Conservation (phyloP, 2,329 filamentous ascomycete species). For the Hypoxylon sp. region DNA sequence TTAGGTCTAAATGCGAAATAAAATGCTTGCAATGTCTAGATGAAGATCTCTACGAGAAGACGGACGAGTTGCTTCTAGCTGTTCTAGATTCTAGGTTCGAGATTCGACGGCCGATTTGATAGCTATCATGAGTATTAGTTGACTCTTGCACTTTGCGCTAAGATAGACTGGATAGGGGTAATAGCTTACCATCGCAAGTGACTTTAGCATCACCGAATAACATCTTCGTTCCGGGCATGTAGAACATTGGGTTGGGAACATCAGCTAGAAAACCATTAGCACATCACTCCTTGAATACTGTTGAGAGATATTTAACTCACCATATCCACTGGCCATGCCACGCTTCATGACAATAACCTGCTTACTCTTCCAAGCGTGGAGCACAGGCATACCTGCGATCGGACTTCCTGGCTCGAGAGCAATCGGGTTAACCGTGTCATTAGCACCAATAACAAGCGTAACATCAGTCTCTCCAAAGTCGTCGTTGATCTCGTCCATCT, state of each 20-base stretch:
- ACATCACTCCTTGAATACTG: background rate
- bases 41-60: slow-evolving; percentile 32
- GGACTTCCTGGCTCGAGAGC: slow-evolving; percentile 84
- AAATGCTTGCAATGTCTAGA: slow-evolving; percentile 25
- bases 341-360: slow-evolving; percentile 94
- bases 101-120: slow-evolving; percentile 57
- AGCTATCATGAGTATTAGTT: slow-evolving; percentile 45
- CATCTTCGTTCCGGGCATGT: slow-evolving; percentile 90
- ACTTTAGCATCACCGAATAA: slow-evolving; percentile 90
- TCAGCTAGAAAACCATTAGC: slow-evolving; percentile 67
- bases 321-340: slow-evolving; percentile 88
- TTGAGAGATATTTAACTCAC: slow-evolving; percentile 58
- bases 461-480: slow-evolving; percentile 89
- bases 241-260: slow-evolving; percentile 94
- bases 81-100: slow-evolving; percentile 45
- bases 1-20: slow-evolving; percentile 28
- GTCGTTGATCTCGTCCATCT: slow-evolving; percentile 97
- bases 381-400: slow-evolving; percentile 92
- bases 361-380: slow-evolving; percentile 95
- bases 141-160: background rate
- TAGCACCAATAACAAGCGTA: slow-evolving; percentile 89
- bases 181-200: slow-evolving; percentile 77
- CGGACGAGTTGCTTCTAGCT: slow-evolving; percentile 33
- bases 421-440: slow-evolving; percentile 93
- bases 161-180: background rate